Evolutionary conservation across 2,329 filamentous ascomycete genomes (phyloP), one percentile per base, ranked within the genome.

Genomic region (Epichloe coenophiala): DNA sequence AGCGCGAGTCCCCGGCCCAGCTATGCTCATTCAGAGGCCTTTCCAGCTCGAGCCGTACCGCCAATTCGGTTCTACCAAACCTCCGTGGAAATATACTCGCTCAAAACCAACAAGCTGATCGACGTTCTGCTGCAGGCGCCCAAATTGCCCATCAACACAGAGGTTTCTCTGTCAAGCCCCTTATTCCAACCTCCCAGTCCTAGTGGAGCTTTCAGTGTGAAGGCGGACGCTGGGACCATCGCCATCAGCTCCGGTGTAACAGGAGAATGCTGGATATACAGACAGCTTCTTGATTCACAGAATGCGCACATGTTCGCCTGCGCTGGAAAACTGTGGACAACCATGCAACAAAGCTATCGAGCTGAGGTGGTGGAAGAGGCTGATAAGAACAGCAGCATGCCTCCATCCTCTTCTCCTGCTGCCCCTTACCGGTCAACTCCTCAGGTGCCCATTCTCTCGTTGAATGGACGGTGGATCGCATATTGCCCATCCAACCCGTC

Each of bases 321-420:
- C 59, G 73, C 93, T 50, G 90, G 84, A 19, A 98, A 98, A 68
- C 71, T 94, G 17, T 98, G 93, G 93, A 96, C 93, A 1, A 83
- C 82, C 43, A 72, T 95, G 31, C 87, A 93, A 61, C 77, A 81
- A 56, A 69, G 71, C 33, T 66, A 71, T 17, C 73, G 73, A 52
- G 70, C 70, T 23, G 73, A 77, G 33, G 63, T 69, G 27, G 58
- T 68, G 1, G 70, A 74, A 52, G 76, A 80, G 53, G 57, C 63
- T 15, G 72, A 74, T 53, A 67, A 68, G 51, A 56, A 54, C 38
- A 65, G 64, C 38, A 62, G 64, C 38, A 62, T 67, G 27, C 63
- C 61, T 21, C 59, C 67, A 1, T 54, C 50, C 45, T 11, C 65
- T 44, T 64, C 69, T 35, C 61, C 65, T 42, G 27, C 23, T 5